phyloP scores from a whole-genome alignment of 2,329 filamentous ascomycete genomes.

The Cladophialophora chaetospira region DNA sequence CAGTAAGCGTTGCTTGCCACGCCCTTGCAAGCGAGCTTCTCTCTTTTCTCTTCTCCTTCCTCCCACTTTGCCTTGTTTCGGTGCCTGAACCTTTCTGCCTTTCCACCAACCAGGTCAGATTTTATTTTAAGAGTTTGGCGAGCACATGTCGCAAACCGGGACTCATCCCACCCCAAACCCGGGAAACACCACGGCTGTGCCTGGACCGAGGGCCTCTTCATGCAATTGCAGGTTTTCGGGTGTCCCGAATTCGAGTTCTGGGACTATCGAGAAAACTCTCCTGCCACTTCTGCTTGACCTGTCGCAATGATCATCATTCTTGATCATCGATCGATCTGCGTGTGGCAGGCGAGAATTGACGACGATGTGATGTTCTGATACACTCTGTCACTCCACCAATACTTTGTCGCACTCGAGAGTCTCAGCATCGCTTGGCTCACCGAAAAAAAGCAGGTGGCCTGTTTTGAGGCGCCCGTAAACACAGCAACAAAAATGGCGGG shows the following conservation, averaged over 20 bases:
- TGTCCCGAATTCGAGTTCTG: neutral
- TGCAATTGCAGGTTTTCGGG: neutral
- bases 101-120: neutral
- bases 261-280: neutral
- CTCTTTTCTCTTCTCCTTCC: neutral
- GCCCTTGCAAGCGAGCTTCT: too few relatives aligned
- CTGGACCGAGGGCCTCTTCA: neutral
- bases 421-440: neutral
- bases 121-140: neutral
- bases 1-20: too few relatives aligned
- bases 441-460: neutral
- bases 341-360: neutral
- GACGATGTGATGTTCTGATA: neutral
- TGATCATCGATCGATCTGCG: neutral
- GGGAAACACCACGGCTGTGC: neutral
- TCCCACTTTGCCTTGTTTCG: neutral
- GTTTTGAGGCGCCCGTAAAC: neutral
- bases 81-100: neutral
- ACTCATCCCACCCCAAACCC: neutral
- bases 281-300: neutral
- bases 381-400: neutral
- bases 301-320: neutral
- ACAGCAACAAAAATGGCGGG: constrained; percentile 2
- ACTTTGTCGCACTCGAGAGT: neutral
- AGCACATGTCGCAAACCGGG: neutral